Evolutionary conservation across 2,329 filamentous ascomycete genomes (phyloP).

Genomic region (Ilyonectria mors-panacis): DNA sequence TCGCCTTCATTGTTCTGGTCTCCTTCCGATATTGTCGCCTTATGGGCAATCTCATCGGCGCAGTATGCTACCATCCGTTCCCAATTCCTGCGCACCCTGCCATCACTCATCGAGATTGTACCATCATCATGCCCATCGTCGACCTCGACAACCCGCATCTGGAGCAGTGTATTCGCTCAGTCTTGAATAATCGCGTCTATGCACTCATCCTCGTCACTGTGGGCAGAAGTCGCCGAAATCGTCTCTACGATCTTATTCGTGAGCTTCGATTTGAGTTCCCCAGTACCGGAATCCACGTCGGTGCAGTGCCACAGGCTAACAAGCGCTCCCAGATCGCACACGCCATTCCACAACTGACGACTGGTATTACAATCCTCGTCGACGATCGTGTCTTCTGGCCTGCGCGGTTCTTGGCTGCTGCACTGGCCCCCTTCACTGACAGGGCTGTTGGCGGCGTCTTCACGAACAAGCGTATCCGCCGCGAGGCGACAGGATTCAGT

Average conservation of each 20-base stretch:
- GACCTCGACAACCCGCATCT: background rate
- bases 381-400: constrained; percentile 39
- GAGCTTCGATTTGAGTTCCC: constrained; percentile 7
- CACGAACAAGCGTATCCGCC: constrained; percentile 24
- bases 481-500: background rate
- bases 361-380: constrained; percentile 24
- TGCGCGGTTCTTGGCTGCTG: constrained; percentile 18
- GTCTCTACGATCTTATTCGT: constrained; percentile 10
- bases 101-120: background rate
- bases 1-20: background rate
- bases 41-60: background rate
- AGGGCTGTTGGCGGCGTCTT: constrained; percentile 24
- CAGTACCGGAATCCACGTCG: constrained; percentile 32
- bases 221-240: background rate
- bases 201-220: constrained; percentile 25
- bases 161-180: constrained; percentile 8
- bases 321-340: constrained; percentile 38
- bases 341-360: constrained; percentile 15
- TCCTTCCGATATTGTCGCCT: background rate
- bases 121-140: constrained; percentile 31
- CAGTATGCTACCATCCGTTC: background rate
- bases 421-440: constrained; percentile 29
- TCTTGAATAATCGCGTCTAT: constrained; percentile 24
- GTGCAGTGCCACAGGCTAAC: constrained; percentile 31
- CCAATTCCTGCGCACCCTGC: background rate